phyloP scores from a whole-genome alignment of 1,284 basidiomycete species.

The Anthracocystis setariae region DNA sequence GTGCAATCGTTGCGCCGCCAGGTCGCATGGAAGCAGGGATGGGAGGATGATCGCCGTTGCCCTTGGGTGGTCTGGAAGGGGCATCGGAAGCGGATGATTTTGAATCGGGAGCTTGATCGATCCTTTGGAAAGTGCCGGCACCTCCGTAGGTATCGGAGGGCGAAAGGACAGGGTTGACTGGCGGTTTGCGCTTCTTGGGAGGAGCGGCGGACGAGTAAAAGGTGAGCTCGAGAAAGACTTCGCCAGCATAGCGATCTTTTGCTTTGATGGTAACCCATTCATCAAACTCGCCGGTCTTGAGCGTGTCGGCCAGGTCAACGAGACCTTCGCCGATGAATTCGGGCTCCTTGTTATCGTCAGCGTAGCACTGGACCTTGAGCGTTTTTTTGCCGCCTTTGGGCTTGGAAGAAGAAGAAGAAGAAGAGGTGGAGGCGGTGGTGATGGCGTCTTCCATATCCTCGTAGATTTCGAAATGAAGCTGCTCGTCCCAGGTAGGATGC shows the following conservation, averaged over 20 bases:
- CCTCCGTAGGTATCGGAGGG: constrained; percentile 57
- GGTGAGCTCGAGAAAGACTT: constrained; percentile 66
- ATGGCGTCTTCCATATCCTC: constrained; percentile 79
- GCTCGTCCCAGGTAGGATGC: constrained; percentile 98
- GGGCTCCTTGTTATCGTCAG: constrained; percentile 93
- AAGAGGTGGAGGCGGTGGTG: constrained; percentile 58
- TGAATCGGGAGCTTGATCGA: constrained; percentile 43
- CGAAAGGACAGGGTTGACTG: constrained; percentile 35
- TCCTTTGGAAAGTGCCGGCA: constrained; percentile 55
- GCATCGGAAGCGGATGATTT: constrained; percentile 18
- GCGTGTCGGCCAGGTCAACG: constrained; percentile 86
- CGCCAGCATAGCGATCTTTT: constrained; percentile 64
- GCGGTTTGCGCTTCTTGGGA: constrained; percentile 55
- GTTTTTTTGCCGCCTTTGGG: constrained; percentile 76
- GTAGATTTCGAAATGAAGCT: constrained; percentile 89
- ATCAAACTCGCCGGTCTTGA: constrained; percentile 95
- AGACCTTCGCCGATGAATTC: constrained; percentile 91
- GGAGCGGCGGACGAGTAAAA: constrained; percentile 64
- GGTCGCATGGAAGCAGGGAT: constrained; percentile 57
- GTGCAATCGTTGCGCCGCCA: constrained; percentile 24
- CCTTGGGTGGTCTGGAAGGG: constrained; percentile 37
- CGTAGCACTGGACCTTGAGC: constrained; percentile 87
- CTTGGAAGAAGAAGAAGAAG: constrained; percentile 64
- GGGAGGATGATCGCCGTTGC: constrained; percentile 37
- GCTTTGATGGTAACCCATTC: constrained; percentile 82